These are phyloP conservation scores for Plantago lanceolata DNA, from an alignment of 305 asterid species.

Conservation along the genomic window DNA sequence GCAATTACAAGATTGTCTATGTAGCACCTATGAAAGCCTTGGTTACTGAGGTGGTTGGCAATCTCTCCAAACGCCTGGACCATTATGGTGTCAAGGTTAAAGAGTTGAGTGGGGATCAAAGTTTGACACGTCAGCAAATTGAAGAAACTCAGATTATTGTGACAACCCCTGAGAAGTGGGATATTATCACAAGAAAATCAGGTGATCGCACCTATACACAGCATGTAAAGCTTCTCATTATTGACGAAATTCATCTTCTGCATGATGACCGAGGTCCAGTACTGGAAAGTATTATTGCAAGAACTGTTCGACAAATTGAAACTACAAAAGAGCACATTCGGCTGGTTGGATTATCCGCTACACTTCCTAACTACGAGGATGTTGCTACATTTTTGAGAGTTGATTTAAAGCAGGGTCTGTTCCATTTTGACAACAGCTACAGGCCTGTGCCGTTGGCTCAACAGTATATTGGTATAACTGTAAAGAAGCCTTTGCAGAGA, in stretches of 20 bases:
- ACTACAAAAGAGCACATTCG: constrained; percentile 82
- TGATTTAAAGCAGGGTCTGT: constrained; percentile 67
- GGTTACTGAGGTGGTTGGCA: constrained; percentile 89
- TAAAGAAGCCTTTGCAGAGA: constrained; percentile 89
- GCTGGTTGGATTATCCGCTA: constrained; percentile 88
- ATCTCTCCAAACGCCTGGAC: constrained; percentile 75
- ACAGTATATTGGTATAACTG: constrained; percentile 85
- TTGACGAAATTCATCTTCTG: constrained; percentile 91
- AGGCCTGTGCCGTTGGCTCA: constrained; percentile 94
- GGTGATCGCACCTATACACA: constrained; percentile 94
- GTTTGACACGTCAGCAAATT: constrained; percentile 86
- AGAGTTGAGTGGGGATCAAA: constrained; percentile 93
- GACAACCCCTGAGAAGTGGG: constrained; percentile 98
- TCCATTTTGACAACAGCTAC: constrained; percentile 86
- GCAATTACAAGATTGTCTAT: constrained; percentile 79
- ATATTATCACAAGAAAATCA: constrained; percentile 88
- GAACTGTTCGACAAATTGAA: constrained; percentile 92
- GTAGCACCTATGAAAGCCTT: constrained; percentile 98
- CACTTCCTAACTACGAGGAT: constrained; percentile 85
- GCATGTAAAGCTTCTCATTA: constrained; percentile 83
- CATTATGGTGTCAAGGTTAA: constrained; percentile 74
- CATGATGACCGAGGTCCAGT: constrained; percentile 97
- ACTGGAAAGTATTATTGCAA: constrained; percentile 83
- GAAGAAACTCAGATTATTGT: constrained; percentile 94
- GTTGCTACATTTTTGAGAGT: constrained; percentile 81